These are phyloP conservation scores for Tritrichomonas musculus DNA, from an alignment of 208 protist species.

Conservation along the genomic window DNA sequence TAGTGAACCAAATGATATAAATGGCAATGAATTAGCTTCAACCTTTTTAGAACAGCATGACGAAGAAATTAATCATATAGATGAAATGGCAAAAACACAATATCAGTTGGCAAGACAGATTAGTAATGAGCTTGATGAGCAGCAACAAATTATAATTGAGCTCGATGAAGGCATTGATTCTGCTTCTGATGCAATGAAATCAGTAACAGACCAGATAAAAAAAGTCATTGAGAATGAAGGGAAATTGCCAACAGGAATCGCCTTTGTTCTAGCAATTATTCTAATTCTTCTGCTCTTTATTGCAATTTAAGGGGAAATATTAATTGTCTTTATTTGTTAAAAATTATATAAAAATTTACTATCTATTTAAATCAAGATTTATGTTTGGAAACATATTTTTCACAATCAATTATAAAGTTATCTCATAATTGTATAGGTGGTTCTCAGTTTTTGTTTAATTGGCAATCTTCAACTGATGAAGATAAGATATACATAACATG, in stretches of 20 bases:
- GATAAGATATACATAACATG: too few species aligned
- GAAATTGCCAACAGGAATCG: neutral
- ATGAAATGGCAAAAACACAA: neutral
- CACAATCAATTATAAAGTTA: too few species aligned
- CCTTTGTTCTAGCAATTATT: neutral
- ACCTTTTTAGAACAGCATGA: neutral
- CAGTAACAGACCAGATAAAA: neutral
- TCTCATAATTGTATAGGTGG: too few species aligned
- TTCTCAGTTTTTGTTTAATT: too few species aligned
- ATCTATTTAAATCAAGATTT: too few species aligned
- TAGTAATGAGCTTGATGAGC: neutral
- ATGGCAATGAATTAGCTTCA: neutral
- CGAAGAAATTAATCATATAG: neutral
- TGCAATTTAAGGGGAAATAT: too few species aligned
- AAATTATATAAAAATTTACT: too few species aligned
- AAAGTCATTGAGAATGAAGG: constrained; percentile 20
- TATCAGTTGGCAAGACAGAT: neutral
- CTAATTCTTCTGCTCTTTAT: neutral
- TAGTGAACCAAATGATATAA: neutral
- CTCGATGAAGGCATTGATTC: neutral
- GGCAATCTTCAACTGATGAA: too few species aligned
- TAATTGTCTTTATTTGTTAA: too few species aligned
- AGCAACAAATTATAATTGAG: neutral
- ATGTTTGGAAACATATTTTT: too few species aligned
- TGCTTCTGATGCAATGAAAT: neutral